Percentiles rank a stretch among this genome's conserved stretches.
phyloP scores from a whole-genome alignment of 2,329 filamentous ascomycete species.

The Aspergillus clavatus region DNA sequence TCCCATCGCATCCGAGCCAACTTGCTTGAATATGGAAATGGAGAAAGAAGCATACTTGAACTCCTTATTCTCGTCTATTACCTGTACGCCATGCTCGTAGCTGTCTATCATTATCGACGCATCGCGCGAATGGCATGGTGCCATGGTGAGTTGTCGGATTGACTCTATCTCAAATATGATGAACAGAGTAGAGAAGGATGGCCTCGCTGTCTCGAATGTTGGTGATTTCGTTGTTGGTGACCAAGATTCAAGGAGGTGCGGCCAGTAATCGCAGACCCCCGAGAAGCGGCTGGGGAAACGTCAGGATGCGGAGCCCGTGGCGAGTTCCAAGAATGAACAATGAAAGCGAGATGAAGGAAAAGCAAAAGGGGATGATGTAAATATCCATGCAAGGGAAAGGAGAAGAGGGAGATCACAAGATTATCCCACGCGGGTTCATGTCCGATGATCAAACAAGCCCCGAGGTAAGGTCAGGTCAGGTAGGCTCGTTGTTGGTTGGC shows the following conservation, averaged over 20 bases:
- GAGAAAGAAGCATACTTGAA: constrained; percentile 69
- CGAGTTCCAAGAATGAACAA: constrained; percentile 4
- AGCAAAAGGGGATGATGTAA: constrained; percentile 9
- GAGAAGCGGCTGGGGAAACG: constrained; percentile 9
- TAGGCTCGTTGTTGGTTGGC: constrained; percentile 9
- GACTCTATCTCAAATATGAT: background rate
- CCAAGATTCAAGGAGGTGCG: background rate
- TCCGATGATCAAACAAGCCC: constrained; percentile 2
- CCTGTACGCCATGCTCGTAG: constrained; percentile 93
- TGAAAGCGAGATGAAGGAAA: constrained; percentile 2
- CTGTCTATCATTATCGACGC: constrained; percentile 33
- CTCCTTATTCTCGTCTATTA: constrained; percentile 91
- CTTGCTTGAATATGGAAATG: constrained; percentile 3
- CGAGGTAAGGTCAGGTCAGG: constrained; percentile 14
- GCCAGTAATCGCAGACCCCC: background rate
- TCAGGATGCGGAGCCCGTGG: constrained; percentile 12
- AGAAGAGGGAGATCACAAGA: constrained; percentile 9
- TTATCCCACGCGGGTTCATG: constrained; percentile 1
- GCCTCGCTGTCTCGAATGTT: too few relatives aligned
- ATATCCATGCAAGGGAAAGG: background rate
- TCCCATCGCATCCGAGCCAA: constrained; percentile 10
- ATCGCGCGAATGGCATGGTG: too few relatives aligned
- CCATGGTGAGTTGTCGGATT: constrained; percentile 28
- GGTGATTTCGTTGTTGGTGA: background rate
- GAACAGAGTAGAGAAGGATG: background rate